Percentiles rank a stretch among this genome's conserved stretches.
Conservation (phyloP, 768 basidiomycete genomes). For the Xanthoconium purpureum region DNA sequence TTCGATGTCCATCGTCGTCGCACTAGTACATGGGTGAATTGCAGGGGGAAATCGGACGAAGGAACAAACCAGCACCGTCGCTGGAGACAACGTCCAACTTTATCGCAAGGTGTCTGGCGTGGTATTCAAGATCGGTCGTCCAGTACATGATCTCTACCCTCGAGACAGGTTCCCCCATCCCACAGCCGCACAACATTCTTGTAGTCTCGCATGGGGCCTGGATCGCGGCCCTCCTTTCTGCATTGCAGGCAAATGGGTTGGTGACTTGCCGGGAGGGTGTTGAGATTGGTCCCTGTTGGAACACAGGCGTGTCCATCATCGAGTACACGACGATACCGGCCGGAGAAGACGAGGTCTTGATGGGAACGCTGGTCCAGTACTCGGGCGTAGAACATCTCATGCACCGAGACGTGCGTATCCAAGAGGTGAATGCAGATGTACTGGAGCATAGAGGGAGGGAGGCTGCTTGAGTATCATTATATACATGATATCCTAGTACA, state of each 20-base stretch:
- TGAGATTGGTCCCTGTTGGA: conserved; percentile 21
- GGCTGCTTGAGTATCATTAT: neutral
- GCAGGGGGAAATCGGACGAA: conserved; percentile 44
- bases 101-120: conserved; percentile 46
- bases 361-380: conserved; percentile 47
- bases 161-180: conserved; percentile 26
- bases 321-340: conserved; percentile 43
- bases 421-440: conserved; percentile 54
- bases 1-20: neutral
- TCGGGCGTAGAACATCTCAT: conserved; percentile 55
- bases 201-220: conserved; percentile 67
- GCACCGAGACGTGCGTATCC: conserved; percentile 23
- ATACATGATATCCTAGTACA: conserved; percentile 11
- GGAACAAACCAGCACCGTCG: conserved; percentile 20
- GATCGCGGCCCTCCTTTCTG: conserved; percentile 51
- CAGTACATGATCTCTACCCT: conserved; percentile 23
- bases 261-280: conserved; percentile 35
- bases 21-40: conserved; percentile 57
- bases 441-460: conserved; percentile 8
- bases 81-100: conserved; percentile 37
- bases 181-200: conserved; percentile 41
- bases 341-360: conserved; percentile 8
- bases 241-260: conserved; percentile 42
- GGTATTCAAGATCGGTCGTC: conserved; percentile 58
- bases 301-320: conserved; percentile 49